phyloP scores from a whole-genome alignment of 108 stramenopile genomes.

The Aurantiochytrium sp. region DNA sequence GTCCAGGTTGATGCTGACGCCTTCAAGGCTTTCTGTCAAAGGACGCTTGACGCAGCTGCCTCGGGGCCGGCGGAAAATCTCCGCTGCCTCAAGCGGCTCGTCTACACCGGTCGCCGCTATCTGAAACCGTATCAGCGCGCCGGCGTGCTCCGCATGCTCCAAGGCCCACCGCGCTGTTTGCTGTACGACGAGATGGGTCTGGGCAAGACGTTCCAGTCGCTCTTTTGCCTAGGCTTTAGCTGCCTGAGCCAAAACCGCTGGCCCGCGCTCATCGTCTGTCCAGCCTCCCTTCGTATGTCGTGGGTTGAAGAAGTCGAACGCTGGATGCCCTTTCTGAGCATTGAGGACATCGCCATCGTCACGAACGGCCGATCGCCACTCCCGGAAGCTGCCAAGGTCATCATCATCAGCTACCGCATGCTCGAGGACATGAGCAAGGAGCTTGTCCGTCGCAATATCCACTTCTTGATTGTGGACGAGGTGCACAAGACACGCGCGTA shows the following conservation, averaged over 20 bases:
- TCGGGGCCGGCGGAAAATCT: background rate
- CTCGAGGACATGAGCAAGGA: background rate
- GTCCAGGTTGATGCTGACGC: no score
- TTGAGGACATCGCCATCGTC: background rate
- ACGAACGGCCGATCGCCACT: background rate
- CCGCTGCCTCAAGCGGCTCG: background rate
- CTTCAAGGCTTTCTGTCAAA: no score
- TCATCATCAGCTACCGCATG: background rate
- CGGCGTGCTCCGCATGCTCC: background rate
- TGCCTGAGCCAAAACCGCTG: background rate
- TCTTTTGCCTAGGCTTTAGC: background rate
- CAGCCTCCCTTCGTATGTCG: background rate
- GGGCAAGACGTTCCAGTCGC: conserved; percentile 4
- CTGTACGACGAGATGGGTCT: conserved; percentile 23
- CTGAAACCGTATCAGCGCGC: background rate
- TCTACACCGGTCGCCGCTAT: background rate
- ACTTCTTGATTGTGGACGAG: background rate
- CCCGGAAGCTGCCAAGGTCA: background rate
- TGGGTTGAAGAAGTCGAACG: background rate
- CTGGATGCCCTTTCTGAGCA: background rate
- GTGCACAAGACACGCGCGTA: conserved; percentile 4
- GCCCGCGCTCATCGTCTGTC: conserved; percentile 17
- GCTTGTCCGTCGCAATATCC: background rate
- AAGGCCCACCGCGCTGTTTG: background rate
- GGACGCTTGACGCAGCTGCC: background rate